A percentile compares a stretch with the other conserved stretches of the same genome.
These are phyloP conservation scores for Talaromyces islandicus DNA, from an alignment of 2,329 filamentous ascomycete genomes.

Conservation along the genomic window DNA sequence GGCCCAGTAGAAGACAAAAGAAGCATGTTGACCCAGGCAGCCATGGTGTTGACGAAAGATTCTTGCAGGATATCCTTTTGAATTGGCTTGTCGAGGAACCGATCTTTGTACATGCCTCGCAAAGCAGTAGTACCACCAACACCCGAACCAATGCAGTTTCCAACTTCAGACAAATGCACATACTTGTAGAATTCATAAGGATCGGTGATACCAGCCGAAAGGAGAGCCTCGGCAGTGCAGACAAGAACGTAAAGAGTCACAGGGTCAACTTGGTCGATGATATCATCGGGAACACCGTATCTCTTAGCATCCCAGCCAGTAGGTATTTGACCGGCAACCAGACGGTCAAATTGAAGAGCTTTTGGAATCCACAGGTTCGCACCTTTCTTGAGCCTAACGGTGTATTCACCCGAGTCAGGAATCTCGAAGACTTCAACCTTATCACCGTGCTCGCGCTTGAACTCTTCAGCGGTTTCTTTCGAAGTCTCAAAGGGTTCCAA, in stretches of 20 bases:
- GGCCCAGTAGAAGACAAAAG: constrained; percentile 92
- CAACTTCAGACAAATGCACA: constrained; percentile 93
- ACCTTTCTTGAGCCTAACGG: constrained; percentile 90
- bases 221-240: constrained; percentile 82
- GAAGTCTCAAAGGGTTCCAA: constrained; percentile 95
- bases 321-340: constrained; percentile 94
- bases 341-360: constrained; percentile 91
- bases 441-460: constrained; percentile 93
- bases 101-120: constrained; percentile 96
- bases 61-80: constrained; percentile 99
- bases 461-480: constrained; percentile 95
- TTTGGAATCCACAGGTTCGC: constrained; percentile 94
- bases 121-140: constrained; percentile 92
- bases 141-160: constrained; percentile 97
- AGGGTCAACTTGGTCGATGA: constrained; percentile 94
- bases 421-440: constrained; percentile 98
- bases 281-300: constrained; percentile 95
- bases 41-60: constrained; percentile 99
- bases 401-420: constrained; percentile 86
- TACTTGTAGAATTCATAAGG: constrained; percentile 99
- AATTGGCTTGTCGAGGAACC: constrained; percentile 91
- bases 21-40: constrained; percentile 99
- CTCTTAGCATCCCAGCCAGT: constrained; percentile 96
- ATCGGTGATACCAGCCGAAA: constrained; percentile 92
- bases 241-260: constrained; percentile 94